Conservation (phyloP, 192 early-diverging fungal species). For the Coemansia guatemalensis region DNA sequence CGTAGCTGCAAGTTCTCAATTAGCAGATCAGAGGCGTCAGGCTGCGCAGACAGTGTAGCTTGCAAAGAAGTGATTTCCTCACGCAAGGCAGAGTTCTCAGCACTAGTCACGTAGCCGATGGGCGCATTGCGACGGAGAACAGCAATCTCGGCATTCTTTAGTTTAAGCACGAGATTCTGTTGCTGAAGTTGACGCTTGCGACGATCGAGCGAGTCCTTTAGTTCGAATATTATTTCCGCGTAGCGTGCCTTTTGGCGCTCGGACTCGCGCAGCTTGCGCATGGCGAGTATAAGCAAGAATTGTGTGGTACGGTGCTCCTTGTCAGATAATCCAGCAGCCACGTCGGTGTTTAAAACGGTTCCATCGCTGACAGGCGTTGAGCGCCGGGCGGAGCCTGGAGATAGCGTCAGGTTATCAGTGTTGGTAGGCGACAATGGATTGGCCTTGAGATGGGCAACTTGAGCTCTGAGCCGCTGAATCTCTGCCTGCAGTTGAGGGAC, state of each 20-base stretch:
- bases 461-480: constrained; percentile 57
- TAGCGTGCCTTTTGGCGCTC: constrained; percentile 57
- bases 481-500: constrained; percentile 63
- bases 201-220: constrained; percentile 43
- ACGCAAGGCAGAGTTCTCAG: constrained; percentile 43
- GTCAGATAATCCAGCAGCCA: background rate
- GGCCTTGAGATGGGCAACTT: constrained; percentile 35
- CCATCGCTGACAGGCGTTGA: background rate
- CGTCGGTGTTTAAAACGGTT: background rate
- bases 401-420: background rate
- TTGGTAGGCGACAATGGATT: background rate
- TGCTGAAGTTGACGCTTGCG: constrained; percentile 41
- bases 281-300: constrained; percentile 48
- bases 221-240: constrained; percentile 50
- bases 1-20: constrained; percentile 49
- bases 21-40: constrained; percentile 40
- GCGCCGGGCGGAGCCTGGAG: background rate
- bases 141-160: constrained; percentile 29
- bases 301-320: constrained; percentile 47
- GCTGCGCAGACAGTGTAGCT: constrained; percentile 33
- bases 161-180: constrained; percentile 46
- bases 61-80: constrained; percentile 48
- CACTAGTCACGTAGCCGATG: constrained; percentile 19
- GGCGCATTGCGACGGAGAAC: constrained; percentile 29
- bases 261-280: constrained; percentile 52